phyloP scores from a whole-genome alignment of 257 asterid species.

The Thymus quinquecostatus region DNA sequence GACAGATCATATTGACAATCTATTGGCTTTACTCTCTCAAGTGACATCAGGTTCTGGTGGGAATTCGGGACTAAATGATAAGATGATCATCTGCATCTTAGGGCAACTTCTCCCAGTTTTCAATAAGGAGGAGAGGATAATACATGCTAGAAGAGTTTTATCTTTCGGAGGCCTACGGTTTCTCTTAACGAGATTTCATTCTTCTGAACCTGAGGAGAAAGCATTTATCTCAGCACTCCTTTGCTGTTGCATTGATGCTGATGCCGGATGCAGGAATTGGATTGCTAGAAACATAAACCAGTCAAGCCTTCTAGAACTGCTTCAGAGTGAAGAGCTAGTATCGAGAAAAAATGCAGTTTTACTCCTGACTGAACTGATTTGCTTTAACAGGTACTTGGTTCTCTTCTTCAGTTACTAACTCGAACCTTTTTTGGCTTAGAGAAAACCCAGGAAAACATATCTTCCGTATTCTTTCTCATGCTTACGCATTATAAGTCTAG shows the following conservation, averaged over 20 bases:
- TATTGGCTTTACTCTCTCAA: slow-evolving; percentile 46
- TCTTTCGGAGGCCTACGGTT: slow-evolving; percentile 66
- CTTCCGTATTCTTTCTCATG: too few relatives aligned
- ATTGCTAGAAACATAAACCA: slow-evolving; percentile 48
- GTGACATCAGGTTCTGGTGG: slow-evolving; percentile 28
- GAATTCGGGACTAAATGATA: slow-evolving; percentile 34
- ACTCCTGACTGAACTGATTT: slow-evolving; percentile 59
- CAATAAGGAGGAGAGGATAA: slow-evolving; percentile 51
- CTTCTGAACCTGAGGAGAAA: slow-evolving; percentile 49
- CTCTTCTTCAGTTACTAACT: not conserved
- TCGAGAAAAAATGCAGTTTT: slow-evolving; percentile 42
- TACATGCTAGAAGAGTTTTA: slow-evolving; percentile 45
- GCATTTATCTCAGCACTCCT: slow-evolving; percentile 44
- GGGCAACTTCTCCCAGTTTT: slow-evolving; percentile 52
- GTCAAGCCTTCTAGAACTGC: slow-evolving; percentile 49
- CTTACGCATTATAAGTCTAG: too few relatives aligned
- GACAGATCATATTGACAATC: slow-evolving; percentile 44
- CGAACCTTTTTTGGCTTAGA: not conserved
- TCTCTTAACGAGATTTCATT: slow-evolving; percentile 50
- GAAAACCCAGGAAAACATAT: too few relatives aligned
- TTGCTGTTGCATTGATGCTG: slow-evolving; percentile 59
- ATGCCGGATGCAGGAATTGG: slow-evolving; percentile 48
- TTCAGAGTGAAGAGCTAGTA: slow-evolving; percentile 43
- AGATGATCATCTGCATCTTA: slow-evolving; percentile 41
- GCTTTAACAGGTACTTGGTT: slow-evolving; percentile 64